Base-by-base conservation (phyloP, 106 monocot genomes). In the Dendrobium chrysotoxum region DNA sequence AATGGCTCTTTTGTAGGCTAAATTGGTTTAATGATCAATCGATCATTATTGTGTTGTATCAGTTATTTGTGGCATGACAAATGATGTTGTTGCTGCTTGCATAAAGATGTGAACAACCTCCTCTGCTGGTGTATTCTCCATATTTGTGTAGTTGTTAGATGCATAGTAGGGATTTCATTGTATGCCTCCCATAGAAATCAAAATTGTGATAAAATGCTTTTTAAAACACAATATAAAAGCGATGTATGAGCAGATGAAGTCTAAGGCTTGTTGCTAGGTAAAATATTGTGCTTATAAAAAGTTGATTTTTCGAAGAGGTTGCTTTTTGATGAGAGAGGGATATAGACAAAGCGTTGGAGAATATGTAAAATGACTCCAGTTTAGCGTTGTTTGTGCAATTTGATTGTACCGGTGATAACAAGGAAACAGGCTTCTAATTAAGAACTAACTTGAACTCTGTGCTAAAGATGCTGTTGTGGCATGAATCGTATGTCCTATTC, bases 221-320 rank as follows among this genome's bases (percentile, higher is more conserved):
- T 70, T 70, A 23, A 70, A 70, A 70, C 7, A 31, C 31, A 28
- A 6, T 70, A 15, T 10, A 70, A 15, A 31, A 3, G 70, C 2
- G 4, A 30, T 23, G 13, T 31, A 70, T 70, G 11, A 30, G 4
- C 31, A 70, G 23, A 30, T 70, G 31, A 70, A 70, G 70, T 23
- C 31, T 70, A 70, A 35, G 4, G 70, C 0, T 30, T 23, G 13
- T 13, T 70, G 70, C 12, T 35, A 13, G 70, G 30, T 4, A 31
- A 61, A 68, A 70, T 30, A 70, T 70, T 70, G 35, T 70, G 70
- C 70, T 70, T 70, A 13, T 35, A 15, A 70, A 70, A 35, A 13
- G 31, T 70, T 35, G 31, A 70, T 70, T 70, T 15, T 70, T 23
- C 23, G 1, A 70, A 15, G 70, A 1, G 70, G 31, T 9, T 26